Evolutionary conservation across 352 stramenopile species (phyloP), one percentile per base, ranked within the genome.

Genomic region (Phytophthora hybrid): DNA sequence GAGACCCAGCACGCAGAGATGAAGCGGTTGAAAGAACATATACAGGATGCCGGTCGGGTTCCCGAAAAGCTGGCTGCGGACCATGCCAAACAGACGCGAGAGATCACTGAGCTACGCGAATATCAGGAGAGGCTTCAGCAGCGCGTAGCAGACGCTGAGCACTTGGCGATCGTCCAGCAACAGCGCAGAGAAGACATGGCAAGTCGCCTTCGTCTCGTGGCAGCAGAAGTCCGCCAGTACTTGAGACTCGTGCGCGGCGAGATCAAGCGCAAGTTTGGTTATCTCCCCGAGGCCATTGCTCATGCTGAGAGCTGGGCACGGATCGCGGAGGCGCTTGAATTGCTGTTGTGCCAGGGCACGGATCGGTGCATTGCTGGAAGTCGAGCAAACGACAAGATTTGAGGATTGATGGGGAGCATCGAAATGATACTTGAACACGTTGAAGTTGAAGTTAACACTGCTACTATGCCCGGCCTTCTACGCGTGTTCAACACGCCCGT

Each of bases 231-330:
- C 46, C 85, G 82, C 23, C 85, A 93, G 63, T 93, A 92, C 44
- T 65, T 93, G 66, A 80, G 85, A 29, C 69, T 92, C 47, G 84
- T 93, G 57, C 83, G 87, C 9, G 64, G 69, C n/a, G 86, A 93
- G 71, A 92, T 92, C 73, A 90, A 90, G 66, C 83, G 83, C 54
- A 93, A 93, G 59, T 95, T 93, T 55, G 86, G 86, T 13, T 92
- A 93, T 66, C 65, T 93, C n/a, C 88, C 86, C 7, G 86, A 93
- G n/a, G 77, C 86, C 14, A 93, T 95, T 59, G 76, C 85, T 1
- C 84, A 93, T 63, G 74, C 81, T 16, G 78, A 91, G 23, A 83
- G 69, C 66, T 95, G 86, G 86, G 49, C 77, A 18, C 74, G 76
- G 34, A 89, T 93, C 56, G 78, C 87, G 9, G 79, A 91, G 18